Percentiles rank a stretch among this genome's conserved stretches.
Conservation (phyloP, 2,329 filamentous ascomycete genomes). For the Aureobasidium namibiae region DNA sequence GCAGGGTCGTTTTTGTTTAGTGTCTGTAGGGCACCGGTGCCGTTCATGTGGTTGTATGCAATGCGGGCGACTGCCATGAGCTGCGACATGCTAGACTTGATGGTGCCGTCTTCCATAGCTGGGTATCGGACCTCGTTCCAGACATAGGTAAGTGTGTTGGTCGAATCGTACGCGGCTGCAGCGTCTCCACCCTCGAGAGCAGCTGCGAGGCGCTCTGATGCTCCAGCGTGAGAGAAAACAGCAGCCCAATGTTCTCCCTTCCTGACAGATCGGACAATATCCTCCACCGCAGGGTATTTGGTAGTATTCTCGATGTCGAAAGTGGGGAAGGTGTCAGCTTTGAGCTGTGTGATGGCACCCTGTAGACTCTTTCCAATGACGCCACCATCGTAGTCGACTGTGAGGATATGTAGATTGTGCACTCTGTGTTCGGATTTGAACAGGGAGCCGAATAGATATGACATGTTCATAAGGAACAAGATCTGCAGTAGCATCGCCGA, state of each 20-base stretch:
- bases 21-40: conserved; percentile 19
- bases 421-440: conserved; percentile 17
- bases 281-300: conserved; percentile 11
- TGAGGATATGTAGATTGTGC: conserved; percentile 22
- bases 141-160: conserved; percentile 31
- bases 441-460: conserved; percentile 22
- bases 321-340: background rate
- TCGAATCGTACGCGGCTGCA: conserved; percentile 28
- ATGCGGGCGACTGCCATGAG: conserved; percentile 29
- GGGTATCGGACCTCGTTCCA: conserved; percentile 42
- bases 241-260: conserved; percentile 25
- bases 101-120: conserved; percentile 27
- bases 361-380: conserved; percentile 12
- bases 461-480: conserved; percentile 21
- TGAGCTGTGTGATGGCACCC: background rate
- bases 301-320: background rate
- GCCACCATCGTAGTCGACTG: conserved; percentile 25
- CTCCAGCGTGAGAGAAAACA: conserved; percentile 24
- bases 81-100: conserved; percentile 26
- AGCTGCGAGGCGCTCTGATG: conserved; percentile 29
- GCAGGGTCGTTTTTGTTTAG: conserved; percentile 24
- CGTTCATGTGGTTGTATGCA: conserved; percentile 29
- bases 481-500: conserved; percentile 16
- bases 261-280: conserved; percentile 22
- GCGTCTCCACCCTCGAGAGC: conserved; percentile 29